Base-by-base conservation (phyloP, 768 basidiomycete species). In the Gymnopilus junonius region DNA sequence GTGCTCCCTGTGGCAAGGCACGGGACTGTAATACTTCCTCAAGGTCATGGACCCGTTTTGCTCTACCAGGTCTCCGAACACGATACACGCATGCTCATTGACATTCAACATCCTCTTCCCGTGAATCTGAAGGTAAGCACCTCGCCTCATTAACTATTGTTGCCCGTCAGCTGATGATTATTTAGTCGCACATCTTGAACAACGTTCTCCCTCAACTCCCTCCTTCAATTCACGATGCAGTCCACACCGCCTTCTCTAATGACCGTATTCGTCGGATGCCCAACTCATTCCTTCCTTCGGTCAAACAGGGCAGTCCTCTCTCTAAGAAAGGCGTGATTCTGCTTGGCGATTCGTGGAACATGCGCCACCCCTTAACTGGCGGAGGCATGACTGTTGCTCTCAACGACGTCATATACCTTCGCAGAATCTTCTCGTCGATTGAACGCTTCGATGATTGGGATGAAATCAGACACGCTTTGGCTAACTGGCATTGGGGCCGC, bases 301-400 rank as follows among this genome's bases (percentile, higher is more conserved):
- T 89, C 2, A 80, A 87, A 63, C 96, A 97, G 71, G 81, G 80
- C 17, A 65, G 69, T 14, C 65, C 73, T 0, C 79, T 80, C 11
- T 77, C 77, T 14, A 90, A 86, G 65, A 83, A 87, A 50, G 94
- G 94, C 27, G 87, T 87, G 8, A 78, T 99, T 62, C 87, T 99
- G 65, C 81, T 97, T 32, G 97, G 97, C 1, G 97, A 99, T 73
- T 88, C 97, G 1, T 97, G 94, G 91, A 99, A 99, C 73, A 99
- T 99, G 96, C 92, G 97, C 0, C 97, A 99, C 75, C 97, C 97
- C 1, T 83, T 99, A 20, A 99, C 97, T 0, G 97, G 97, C 4
- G 95, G 95, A 12, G 97, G 97, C 7, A 99, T 99, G 97, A 96
- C 95, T 0, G 97, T 98, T 40, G 95, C 95, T 2, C 80, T 99